Conservation (phyloP, 2,329 filamentous ascomycete genomes). For the Talaromyces marneffei region DNA sequence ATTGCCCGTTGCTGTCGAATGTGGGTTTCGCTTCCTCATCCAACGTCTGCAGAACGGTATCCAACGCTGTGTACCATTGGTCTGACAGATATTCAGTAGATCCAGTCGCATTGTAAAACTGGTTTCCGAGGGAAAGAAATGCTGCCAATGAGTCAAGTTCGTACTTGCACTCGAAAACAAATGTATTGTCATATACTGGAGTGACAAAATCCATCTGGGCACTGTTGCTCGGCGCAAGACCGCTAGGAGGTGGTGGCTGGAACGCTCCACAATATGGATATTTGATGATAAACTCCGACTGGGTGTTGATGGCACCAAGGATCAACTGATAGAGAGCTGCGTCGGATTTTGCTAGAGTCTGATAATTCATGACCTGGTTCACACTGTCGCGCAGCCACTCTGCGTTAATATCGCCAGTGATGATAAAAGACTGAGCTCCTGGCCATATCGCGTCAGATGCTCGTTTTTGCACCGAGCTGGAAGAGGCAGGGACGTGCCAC, state of each 20-base stretch:
- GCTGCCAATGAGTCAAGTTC: slow-evolving; percentile 93
- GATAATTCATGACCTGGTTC: slow-evolving; percentile 89
- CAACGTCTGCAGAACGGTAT: slow-evolving; percentile 67
- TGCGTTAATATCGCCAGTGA: slow-evolving; percentile 87
- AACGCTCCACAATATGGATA: slow-evolving; percentile 98
- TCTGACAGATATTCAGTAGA: slow-evolving; percentile 71
- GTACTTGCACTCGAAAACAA: slow-evolving; percentile 98
- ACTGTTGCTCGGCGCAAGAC: slow-evolving; percentile 65
- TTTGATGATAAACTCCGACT: slow-evolving; percentile 88
- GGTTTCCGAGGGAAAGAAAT: slow-evolving; percentile 78
- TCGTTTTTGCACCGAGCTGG: slow-evolving; percentile 21
- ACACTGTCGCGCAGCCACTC: slow-evolving; percentile 91
- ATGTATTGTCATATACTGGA: slow-evolving; percentile 73
- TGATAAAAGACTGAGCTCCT: slow-evolving; percentile 85
- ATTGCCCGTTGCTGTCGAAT: slow-evolving; percentile 65
- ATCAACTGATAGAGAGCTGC: slow-evolving; percentile 71
- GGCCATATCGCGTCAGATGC: slow-evolving; percentile 63
- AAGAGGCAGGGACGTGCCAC: slow-evolving; percentile 66
- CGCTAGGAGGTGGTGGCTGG: slow-evolving; percentile 82
- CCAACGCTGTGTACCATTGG: slow-evolving; percentile 72
- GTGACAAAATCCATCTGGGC: slow-evolving; percentile 81
- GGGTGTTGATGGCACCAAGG: slow-evolving; percentile 89
- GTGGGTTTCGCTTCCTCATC: slow-evolving; percentile 74
- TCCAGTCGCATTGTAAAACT: slow-evolving; percentile 74
- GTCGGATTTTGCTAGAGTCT: slow-evolving; percentile 75